Conservation (phyloP, 768 basidiomycete genomes). For the Russula ochroleuca region DNA sequence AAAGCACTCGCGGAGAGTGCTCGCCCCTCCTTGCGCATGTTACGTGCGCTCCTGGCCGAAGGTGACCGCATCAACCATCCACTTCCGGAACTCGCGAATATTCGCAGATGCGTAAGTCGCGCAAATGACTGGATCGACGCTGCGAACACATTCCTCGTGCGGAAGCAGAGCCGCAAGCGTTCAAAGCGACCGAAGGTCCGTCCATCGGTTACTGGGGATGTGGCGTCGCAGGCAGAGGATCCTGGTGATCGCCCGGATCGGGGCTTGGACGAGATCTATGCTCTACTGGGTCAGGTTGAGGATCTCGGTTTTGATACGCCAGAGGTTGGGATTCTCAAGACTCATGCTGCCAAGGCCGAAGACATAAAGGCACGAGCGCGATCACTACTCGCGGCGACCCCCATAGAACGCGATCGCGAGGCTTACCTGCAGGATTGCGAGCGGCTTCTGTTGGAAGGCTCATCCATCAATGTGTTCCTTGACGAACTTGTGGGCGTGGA, state of each 20-base stretch:
- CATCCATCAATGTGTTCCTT: conserved; percentile 76
- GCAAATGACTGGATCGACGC: conserved; percentile 89
- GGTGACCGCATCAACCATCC: conserved; percentile 80
- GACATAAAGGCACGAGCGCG: conserved; percentile 55
- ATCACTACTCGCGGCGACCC: conserved; percentile 45
- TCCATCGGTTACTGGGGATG: conserved; percentile 37
- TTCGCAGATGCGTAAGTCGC: conserved; percentile 73
- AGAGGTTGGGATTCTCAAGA: conserved; percentile 58
- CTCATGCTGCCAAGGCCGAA: conserved; percentile 59
- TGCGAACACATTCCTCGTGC: conserved; percentile 71
- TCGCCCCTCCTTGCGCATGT: conserved; percentile 67
- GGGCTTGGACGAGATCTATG: conserved; percentile 64
- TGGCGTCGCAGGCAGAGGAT: conserved; percentile 46
- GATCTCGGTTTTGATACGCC: conserved; percentile 78
- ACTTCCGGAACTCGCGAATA: conserved; percentile 62
- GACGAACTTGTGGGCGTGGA: conserved; percentile 75
- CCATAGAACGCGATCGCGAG: conserved; percentile 45
- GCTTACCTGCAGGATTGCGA: conserved; percentile 66
- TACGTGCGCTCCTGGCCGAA: conserved; percentile 80
- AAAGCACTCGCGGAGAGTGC: conserved; percentile 63
- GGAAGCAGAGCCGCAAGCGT: conserved; percentile 79
- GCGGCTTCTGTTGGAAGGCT: conserved; percentile 61
- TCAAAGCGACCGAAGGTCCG: conserved; percentile 52
- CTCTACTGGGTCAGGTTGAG: conserved; percentile 67
- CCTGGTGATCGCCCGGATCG: conserved; percentile 67